phyloP scores from a whole-genome alignment of 371 early-diverging fungal species.

The Actinomucor elegans region DNA sequence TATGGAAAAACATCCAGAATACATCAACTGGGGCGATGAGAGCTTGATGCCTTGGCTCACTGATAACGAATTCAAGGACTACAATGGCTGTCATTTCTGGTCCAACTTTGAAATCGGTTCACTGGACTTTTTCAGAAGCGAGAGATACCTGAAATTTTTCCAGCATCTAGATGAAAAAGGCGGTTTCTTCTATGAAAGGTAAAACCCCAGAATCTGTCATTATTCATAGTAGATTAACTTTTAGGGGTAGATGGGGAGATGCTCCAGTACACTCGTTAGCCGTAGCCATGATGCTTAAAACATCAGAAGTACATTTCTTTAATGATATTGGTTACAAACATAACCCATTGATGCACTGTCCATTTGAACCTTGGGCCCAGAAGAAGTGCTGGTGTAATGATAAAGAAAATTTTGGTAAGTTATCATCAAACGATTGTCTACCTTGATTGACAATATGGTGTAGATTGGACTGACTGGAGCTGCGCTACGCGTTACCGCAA shows the following conservation, averaged over 20 bases:
- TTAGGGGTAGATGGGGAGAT: slow-evolving; percentile 27
- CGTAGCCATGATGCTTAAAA: slow-evolving; percentile 76
- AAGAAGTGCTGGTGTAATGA: slow-evolving; percentile 57
- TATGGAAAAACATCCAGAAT: slow-evolving; percentile 48
- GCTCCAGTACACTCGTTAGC: slow-evolving; percentile 93
- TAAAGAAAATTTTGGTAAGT: slow-evolving; percentile 52
- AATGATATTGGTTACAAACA: slow-evolving; percentile 87
- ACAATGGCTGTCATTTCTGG: slow-evolving; percentile 88
- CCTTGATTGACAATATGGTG: no score
- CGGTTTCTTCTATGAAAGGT: slow-evolving; percentile 94
- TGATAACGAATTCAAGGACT: slow-evolving; percentile 31
- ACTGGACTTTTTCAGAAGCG: slow-evolving; percentile 74
- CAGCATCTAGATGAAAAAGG: slow-evolving; percentile 77
- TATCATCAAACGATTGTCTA: no score
- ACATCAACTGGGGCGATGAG: slow-evolving; percentile 19
- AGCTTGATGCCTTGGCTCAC: slow-evolving; percentile 32
- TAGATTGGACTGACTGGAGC: slow-evolving; percentile 44
- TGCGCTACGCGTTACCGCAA: slow-evolving; percentile 33
- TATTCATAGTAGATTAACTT: neutral
- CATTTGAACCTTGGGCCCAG: slow-evolving; percentile 50
- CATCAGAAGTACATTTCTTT: slow-evolving; percentile 87
- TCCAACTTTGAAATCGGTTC: slow-evolving; percentile 73
- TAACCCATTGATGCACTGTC: slow-evolving; percentile 68
- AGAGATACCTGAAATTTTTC: slow-evolving; percentile 77
- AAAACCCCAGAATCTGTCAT: neutral